These are phyloP conservation scores for Chaetomium sp. DNA, from an alignment of 2,329 filamentous ascomycete species.

Conservation along the genomic window DNA sequence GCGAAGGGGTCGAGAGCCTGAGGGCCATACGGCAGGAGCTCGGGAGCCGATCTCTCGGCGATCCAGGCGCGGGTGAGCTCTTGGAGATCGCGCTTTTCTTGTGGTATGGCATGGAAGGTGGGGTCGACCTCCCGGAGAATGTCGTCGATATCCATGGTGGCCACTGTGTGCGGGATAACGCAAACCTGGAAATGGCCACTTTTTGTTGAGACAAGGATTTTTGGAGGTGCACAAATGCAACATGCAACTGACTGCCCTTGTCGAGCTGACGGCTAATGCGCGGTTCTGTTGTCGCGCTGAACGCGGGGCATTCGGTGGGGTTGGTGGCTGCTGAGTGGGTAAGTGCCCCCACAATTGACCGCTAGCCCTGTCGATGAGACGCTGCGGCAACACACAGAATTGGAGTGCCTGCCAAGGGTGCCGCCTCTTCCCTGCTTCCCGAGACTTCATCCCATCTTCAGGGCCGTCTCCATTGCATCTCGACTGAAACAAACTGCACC, in stretches of 20 bases:
- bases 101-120: conserved; percentile 54
- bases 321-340: neutral
- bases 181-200: neutral
- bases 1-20: neutral
- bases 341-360: neutral
- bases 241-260: neutral
- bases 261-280: neutral
- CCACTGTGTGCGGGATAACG: neutral
- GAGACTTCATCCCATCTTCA: neutral
- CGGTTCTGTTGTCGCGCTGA: conserved; percentile 3
- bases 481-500: neutral
- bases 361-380: neutral
- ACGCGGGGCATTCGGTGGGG: conserved; percentile 2
- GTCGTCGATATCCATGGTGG: conserved; percentile 74
- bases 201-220: neutral
- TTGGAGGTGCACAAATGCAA: neutral
- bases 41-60: conserved; percentile 84
- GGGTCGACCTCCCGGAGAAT: conserved; percentile 75
- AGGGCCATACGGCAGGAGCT: conserved; percentile 72
- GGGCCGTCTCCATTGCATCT: neutral
- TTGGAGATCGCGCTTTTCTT: conserved; percentile 75
- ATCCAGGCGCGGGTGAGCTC: conserved; percentile 90
- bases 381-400: neutral
- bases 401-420: conserved; percentile 1
- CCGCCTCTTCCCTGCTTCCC: neutral